A percentile compares a stretch with the other conserved stretches of the same genome.
These are phyloP conservation scores for Asclepias syriaca DNA, from an alignment of 257 asterid genomes.

Conservation along the genomic window DNA sequence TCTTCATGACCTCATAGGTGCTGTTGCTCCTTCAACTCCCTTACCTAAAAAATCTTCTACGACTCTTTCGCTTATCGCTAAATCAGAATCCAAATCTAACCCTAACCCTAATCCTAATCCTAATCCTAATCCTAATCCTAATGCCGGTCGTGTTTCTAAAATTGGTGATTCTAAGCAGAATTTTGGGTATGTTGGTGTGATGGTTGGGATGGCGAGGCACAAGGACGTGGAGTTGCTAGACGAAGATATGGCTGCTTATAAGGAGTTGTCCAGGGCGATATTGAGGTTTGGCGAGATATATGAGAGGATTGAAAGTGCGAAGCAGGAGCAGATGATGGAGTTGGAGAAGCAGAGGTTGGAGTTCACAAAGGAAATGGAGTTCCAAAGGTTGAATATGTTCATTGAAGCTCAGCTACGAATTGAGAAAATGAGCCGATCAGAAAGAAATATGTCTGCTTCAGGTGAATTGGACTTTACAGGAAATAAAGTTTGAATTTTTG, in stretches of 20 bases:
- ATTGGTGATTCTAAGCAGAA: constrained; percentile 10
- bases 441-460: constrained; percentile 8
- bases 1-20: constrained; percentile 45
- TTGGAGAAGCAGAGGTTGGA: constrained; percentile 76
- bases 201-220: constrained; percentile 14
- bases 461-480: constrained; percentile 10
- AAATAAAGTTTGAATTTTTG: not conserved
- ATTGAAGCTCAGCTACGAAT: constrained; percentile 66
- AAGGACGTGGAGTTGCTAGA: constrained; percentile 10
- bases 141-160: not conserved
- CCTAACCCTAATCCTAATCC: not conserved
- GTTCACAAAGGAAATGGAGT: constrained; percentile 66
- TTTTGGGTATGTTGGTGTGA: constrained; percentile 2
- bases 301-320: constrained; percentile 59
- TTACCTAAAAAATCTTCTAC: constrained; percentile 1
- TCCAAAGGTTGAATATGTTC: constrained; percentile 69
- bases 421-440: constrained; percentile 28
- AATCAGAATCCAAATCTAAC: constrained; percentile 7
- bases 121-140: not conserved
- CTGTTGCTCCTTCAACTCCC: constrained; percentile 19
- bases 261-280: constrained; percentile 51
- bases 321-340: constrained; percentile 68
- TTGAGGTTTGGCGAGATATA: constrained; percentile 59
- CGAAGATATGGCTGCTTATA: constrained; percentile 19
- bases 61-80: constrained; percentile 6